A percentile compares a stretch with the other conserved stretches of the same genome.
Conservation (phyloP, 2,329 filamentous ascomycete species). For the Zymoseptoria brevis region DNA sequence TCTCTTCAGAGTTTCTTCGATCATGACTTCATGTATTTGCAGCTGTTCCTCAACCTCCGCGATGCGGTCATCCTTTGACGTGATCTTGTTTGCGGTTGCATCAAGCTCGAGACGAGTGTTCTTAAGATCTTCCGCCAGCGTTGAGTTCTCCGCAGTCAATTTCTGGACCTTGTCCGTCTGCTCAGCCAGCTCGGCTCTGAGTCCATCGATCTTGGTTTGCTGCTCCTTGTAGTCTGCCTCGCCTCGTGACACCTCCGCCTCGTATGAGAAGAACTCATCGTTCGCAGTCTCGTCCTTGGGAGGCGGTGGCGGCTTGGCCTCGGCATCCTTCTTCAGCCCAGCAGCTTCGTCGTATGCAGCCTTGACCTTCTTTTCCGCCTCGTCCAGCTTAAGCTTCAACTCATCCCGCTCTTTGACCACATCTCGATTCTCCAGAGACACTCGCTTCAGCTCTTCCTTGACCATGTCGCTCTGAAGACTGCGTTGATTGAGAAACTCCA, state of each 20-base stretch:
- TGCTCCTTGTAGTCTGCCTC: slow-evolving; percentile 50
- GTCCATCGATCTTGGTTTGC: slow-evolving; percentile 55
- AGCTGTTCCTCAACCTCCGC: slow-evolving; percentile 7
- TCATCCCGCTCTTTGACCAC: slow-evolving; percentile 59
- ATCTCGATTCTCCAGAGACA: slow-evolving; percentile 48
- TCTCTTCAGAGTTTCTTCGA: slow-evolving; percentile 31
- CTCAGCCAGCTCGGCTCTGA: slow-evolving; percentile 65
- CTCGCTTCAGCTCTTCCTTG: slow-evolving; percentile 82
- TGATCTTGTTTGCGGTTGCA: slow-evolving; percentile 40
- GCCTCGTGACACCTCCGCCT: slow-evolving; percentile 53
- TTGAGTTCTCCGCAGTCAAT: slow-evolving; percentile 52
- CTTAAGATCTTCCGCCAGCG: slow-evolving; percentile 61
- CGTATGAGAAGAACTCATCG: slow-evolving; percentile 87
- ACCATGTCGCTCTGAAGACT: slow-evolving; percentile 86
- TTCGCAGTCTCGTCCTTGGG: slow-evolving; percentile 9
- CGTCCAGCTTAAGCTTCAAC: slow-evolving; percentile 67
- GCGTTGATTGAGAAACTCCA: slow-evolving; percentile 84
- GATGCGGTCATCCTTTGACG: slow-evolving; percentile 16
- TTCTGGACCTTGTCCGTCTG: slow-evolving; percentile 42
- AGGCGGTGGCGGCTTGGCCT: slow-evolving; percentile 2
- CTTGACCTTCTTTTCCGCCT: slow-evolving; percentile 55
- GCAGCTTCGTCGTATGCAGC: slow-evolving; percentile 58
- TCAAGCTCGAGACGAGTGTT: slow-evolving; percentile 36
- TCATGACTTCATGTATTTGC: slow-evolving; percentile 19
- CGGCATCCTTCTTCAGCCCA: slow-evolving; percentile 37